Percentiles rank a stretch among this genome's conserved stretches.
phyloP scores from a whole-genome alignment of 257 asterid genomes.

The Datura wrightii region DNA sequence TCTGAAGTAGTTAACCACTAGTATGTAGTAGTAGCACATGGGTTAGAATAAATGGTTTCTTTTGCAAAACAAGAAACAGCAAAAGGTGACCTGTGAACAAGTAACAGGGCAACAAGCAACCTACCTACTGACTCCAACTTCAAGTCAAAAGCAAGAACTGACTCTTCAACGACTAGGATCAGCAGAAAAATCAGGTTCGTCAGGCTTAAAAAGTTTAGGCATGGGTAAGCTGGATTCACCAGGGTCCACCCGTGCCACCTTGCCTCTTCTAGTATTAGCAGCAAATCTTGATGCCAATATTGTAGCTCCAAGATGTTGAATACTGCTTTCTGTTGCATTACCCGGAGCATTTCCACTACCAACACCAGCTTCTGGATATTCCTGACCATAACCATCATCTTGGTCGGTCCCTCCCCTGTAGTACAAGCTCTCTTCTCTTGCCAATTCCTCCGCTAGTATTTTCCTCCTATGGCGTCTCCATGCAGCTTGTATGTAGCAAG shows the following conservation, averaged over 20 bases:
- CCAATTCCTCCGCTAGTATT: constrained; percentile 61
- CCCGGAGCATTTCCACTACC: not conserved
- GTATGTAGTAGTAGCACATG: not conserved
- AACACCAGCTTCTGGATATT: not conserved
- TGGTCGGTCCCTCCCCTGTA: constrained; percentile 37
- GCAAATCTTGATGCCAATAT: constrained; percentile 73
- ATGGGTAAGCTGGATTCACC: constrained; percentile 49
- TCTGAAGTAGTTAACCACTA: not conserved
- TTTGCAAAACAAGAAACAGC: not conserved
- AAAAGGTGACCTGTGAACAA: not conserved
- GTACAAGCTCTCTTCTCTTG: constrained; percentile 58
- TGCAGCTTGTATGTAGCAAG: constrained; percentile 73
- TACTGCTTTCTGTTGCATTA: constrained; percentile 29
- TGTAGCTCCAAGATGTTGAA: constrained; percentile 54
- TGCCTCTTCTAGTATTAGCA: constrained; percentile 62
- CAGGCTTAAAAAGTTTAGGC: constrained; percentile 80
- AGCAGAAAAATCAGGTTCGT: constrained; percentile 64
- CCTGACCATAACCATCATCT: constrained; percentile 39
- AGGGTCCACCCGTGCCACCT: constrained; percentile 45
- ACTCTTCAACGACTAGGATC: constrained; percentile 18
- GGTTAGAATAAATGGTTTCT: not conserved
- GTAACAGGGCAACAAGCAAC: constrained; percentile 6
- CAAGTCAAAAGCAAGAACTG: constrained; percentile 13
- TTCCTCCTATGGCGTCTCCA: constrained; percentile 56
- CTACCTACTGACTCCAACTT: not conserved